Conservation (phyloP, 257 asterid species). For the Orobanche coerulescens region DNA sequence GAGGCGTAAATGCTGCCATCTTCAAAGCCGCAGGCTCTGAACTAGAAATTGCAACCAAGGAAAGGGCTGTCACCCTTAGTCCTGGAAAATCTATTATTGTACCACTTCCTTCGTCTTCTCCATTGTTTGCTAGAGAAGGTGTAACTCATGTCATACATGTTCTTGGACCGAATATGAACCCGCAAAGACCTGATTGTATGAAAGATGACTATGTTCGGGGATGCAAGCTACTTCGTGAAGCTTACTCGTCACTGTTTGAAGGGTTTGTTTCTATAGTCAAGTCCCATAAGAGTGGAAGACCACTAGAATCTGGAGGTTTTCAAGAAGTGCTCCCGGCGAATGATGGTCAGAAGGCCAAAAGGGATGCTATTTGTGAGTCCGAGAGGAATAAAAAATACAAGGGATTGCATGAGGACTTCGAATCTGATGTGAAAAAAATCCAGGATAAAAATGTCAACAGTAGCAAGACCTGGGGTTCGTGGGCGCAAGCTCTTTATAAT, state of each 20-base stretch:
- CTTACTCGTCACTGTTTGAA: slow-evolving; percentile 82
- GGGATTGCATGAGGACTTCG: slow-evolving; percentile 31
- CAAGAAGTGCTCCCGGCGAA: slow-evolving; percentile 16
- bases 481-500: slow-evolving; percentile 65
- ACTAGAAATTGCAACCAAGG: slow-evolving; percentile 76
- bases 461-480: slow-evolving; percentile 47
- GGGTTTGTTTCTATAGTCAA: slow-evolving; percentile 49
- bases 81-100: slow-evolving; percentile 69
- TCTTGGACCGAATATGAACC: slow-evolving; percentile 98
- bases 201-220: slow-evolving; percentile 60
- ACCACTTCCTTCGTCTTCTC: slow-evolving; percentile 73
- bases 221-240: slow-evolving; percentile 65
- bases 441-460: slow-evolving; percentile 22
- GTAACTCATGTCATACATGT: slow-evolving; percentile 86
- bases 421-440: slow-evolving; percentile 20
- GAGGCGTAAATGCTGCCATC: slow-evolving; percentile 93
- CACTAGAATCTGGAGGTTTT: not conserved
- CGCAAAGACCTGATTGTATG: slow-evolving; percentile 74
- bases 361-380: slow-evolving; percentile 36
- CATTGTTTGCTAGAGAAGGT: slow-evolving; percentile 62
- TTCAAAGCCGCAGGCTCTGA: slow-evolving; percentile 68
- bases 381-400: slow-evolving; percentile 43
- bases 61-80: slow-evolving; percentile 46
- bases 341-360: slow-evolving; percentile 46
- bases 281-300: slow-evolving; percentile 18